These are phyloP conservation scores for Auricularia sp. DNA, from an alignment of 768 basidiomycete species.

Conservation along the genomic window DNA sequence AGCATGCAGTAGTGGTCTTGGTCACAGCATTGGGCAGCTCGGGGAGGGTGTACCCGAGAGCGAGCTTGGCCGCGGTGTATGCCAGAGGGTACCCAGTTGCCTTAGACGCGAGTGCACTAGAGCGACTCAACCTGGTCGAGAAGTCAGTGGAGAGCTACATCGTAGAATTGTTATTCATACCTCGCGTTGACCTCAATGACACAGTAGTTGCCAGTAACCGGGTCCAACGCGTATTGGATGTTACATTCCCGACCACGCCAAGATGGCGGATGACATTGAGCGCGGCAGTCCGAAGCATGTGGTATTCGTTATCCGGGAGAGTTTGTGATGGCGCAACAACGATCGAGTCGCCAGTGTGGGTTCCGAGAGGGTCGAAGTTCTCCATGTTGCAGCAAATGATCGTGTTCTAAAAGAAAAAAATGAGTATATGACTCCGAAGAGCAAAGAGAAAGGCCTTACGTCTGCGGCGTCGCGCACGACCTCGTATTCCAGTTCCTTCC, in stretches of 20 bases:
- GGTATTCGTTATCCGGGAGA: constrained; percentile 93
- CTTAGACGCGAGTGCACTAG: constrained; percentile 93
- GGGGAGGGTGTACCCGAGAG: constrained; percentile 92
- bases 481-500: constrained; percentile 99
- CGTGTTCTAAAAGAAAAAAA: constrained; percentile 56
- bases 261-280: constrained; percentile 90
- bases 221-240: constrained; percentile 97
- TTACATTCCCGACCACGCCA: constrained; percentile 94
- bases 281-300: constrained; percentile 96
- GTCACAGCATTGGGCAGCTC: constrained; percentile 98
- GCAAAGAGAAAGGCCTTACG: constrained; percentile 34
- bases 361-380: constrained; percentile 98
- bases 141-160: background rate
- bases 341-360: constrained; percentile 98
- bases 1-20: constrained; percentile 98
- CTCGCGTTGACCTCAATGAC: constrained; percentile 98
- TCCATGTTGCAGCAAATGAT: constrained; percentile 99
- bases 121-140: constrained; percentile 55
- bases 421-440: constrained; percentile 1
- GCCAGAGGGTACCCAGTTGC: constrained; percentile 98
- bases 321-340: constrained; percentile 99
- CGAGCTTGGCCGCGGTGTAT: constrained; percentile 98
- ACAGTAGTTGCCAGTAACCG: constrained; percentile 85
- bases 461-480: constrained; percentile 97
- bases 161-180: constrained; percentile 26